Base-by-base conservation (phyloP, 179 eudicot genomes). In the Actinidia arguta region DNA sequence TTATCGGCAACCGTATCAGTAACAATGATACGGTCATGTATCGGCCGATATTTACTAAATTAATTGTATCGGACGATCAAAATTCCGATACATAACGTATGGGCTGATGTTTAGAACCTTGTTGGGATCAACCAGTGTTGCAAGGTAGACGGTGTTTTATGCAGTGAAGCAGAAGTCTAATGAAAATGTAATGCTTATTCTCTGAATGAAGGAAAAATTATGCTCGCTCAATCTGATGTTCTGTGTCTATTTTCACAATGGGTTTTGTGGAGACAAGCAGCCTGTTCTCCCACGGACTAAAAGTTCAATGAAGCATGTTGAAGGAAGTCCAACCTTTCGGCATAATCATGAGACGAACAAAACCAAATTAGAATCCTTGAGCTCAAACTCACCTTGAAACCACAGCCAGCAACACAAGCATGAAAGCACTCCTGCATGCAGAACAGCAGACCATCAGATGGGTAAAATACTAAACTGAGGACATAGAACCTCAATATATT, bases 341-440 rank as follows among this genome's bases (percentile, higher is more conserved):
- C 48, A 71, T 9, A 72, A 71, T 20, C 6, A 27, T 50, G 3
- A 8, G 68, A 22, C 46, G 25, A 61, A 59, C n/a, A 27, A 25
- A 42, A 73, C 50, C 22, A 48, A 59, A 54, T 73, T 12, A 75
- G 39, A 31, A 31, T 78, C 36, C 22, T n/a, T 17, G 27, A 56
- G 76, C 64, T 27, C 56, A 52, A 81, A 67, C 93, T 78, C 68
- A 97, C 99, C 98, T 94, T 97, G 91, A 87, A 97, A 78, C 98
- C 98, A 83, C 98, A 97, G 79, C 99, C 99, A 80, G 98, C 79
- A 75, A 91, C 92, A 79, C 99, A 97, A 84, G 99, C 98, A 87
- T 90, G 92, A 83, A 95, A 95, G 82, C 99, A 97, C 66, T 94
- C 94, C 99, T 95, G 90, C 75, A 85, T 56, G 66, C 80, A 82